Evolutionary conservation across 2,329 filamentous ascomycete species (phyloP).

Genomic region (Aureobasidium subglaciale): DNA sequence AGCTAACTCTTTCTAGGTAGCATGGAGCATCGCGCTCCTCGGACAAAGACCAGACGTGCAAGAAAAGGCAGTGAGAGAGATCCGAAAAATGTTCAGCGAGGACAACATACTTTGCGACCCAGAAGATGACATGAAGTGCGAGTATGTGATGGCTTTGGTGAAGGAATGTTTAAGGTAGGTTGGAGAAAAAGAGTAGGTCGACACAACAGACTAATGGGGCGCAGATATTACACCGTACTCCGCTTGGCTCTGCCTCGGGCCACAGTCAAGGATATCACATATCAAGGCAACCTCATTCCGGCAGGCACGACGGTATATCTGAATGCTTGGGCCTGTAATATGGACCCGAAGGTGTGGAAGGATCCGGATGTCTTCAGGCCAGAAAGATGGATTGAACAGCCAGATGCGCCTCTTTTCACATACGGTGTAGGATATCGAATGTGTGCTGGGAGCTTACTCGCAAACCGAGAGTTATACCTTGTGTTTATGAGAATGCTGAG

Average conservation of each 20-base stretch:
- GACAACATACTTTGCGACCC: constrained; percentile 53
- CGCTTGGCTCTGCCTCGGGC: constrained; percentile 55
- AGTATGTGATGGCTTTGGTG: constrained; percentile 57
- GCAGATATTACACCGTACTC: constrained; percentile 55
- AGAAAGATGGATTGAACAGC: constrained; percentile 57
- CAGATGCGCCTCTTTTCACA: constrained; percentile 57
- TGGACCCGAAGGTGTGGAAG: constrained; percentile 53
- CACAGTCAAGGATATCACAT: constrained; percentile 53
- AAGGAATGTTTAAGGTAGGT: constrained; percentile 51
- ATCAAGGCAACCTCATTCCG: constrained; percentile 52
- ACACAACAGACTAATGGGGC: background rate
- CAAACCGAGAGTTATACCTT: constrained; percentile 59
- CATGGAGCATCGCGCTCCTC: constrained; percentile 57
- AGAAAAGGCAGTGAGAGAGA: constrained; percentile 51
- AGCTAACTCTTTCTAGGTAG: no score
- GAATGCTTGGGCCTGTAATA: constrained; percentile 63
- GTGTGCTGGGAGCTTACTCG: constrained; percentile 57
- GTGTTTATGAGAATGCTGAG: constrained; percentile 56
- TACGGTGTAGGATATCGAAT: constrained; percentile 62
- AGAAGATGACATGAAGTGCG: constrained; percentile 56
- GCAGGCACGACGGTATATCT: constrained; percentile 58
- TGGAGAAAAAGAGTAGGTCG: background rate
- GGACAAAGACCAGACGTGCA: constrained; percentile 56
- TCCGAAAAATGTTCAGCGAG: constrained; percentile 46
- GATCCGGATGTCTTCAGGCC: constrained; percentile 54